Evolutionary conservation across 2,329 filamentous ascomycete genomes (phyloP), one percentile per base, ranked within the genome.

Genomic region (Aspergillus bombycis): DNA sequence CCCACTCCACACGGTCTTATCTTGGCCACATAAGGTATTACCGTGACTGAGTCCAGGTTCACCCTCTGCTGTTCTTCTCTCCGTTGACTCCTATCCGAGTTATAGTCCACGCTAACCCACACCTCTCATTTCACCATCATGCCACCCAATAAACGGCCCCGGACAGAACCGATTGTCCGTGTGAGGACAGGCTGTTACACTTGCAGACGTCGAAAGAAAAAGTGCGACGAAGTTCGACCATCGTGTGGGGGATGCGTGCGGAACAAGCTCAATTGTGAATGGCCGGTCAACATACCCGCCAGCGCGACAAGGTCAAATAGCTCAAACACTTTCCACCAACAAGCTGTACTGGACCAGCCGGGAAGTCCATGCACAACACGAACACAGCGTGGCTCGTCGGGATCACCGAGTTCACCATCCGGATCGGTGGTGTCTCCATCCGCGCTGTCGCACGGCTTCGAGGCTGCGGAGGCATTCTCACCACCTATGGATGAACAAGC

Each of bases 151-250:
- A 68, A 69, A 69, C 68, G 63, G 53, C 58, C 60, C 6, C 67
- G 72, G 11, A 67, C 68, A n/a, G 68, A 72, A 48, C 71, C 71
- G 23, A 75, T 75, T 36, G 69, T 74, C 11, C 72, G 73, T 36
- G 73, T 75, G 14, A 65, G 73, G 28, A 76, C 73, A 3, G 73
- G 74, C n/a, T 77, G 75, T 55, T 70, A 69, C 58, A 71, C 71
- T 10, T 77, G 75, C 60, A 66, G 73, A 28, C 68, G 70, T 6
- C 72, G 75, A 12, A 76, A 73, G 67, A 75, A 76, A 67, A 76
- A 76, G 64, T 77, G 75, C 53, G 74, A 76, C 30, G 75, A 77
- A 62, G 26, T 56, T 26, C 68, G 71, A 70, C 66, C 81, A 70
- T 56, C 76, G 71, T 69, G 81, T 53, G 68, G 68, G 21, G 72